These are phyloP conservation scores for Serendipita sp. DNA, from an alignment of 1,284 basidiomycete genomes.

Conservation along the genomic window DNA sequence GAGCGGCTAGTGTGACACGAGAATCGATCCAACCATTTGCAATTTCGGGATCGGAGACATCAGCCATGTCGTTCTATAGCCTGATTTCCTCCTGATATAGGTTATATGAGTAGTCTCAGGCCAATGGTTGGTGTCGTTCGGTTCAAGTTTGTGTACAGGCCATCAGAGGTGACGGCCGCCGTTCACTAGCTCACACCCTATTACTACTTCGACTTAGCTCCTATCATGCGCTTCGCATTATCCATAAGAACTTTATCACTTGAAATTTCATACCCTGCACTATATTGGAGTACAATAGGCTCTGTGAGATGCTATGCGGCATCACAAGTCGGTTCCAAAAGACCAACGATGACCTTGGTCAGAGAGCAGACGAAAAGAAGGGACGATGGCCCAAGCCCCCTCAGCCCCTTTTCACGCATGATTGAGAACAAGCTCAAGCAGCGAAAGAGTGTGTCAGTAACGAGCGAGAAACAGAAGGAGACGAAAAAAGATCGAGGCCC, in stretches of 20 bases:
- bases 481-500: not conserved
- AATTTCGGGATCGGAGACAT: slow-evolving; percentile 67
- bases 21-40: slow-evolving; percentile 44
- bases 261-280: slow-evolving; percentile 8
- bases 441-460: not conserved
- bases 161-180: no score
- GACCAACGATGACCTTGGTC: no score
- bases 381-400: not conserved
- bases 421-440: not conserved
- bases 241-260: slow-evolving; percentile 8
- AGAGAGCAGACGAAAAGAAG: not conserved
- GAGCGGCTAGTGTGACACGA: not conserved
- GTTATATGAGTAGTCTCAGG: no score
- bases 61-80: slow-evolving; percentile 48
- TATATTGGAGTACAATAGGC: slow-evolving; percentile 6
- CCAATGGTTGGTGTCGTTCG: no score
- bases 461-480: not conserved
- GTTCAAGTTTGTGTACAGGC: no score
- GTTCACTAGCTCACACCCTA: not conserved
- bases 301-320: not conserved
- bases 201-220: slow-evolving; percentile 5
- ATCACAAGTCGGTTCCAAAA: not conserved
- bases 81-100: not conserved
- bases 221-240: not conserved
- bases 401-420: not conserved